Conservation (phyloP, 768 basidiomycete genomes). For the Amyloporia xantha region DNA sequence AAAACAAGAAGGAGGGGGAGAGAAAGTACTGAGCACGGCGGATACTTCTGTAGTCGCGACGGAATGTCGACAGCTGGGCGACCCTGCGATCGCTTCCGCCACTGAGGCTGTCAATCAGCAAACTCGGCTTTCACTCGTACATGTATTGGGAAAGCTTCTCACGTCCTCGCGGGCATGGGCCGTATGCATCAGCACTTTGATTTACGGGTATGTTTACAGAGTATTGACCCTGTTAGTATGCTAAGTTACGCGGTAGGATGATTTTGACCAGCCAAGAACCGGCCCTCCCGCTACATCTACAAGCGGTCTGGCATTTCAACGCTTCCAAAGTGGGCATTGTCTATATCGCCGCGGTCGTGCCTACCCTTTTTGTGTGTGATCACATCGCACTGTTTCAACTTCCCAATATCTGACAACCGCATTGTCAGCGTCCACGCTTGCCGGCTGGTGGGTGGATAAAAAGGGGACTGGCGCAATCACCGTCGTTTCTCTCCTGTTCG, state of each 20-base stretch:
- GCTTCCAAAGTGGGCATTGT: slow-evolving; percentile 51
- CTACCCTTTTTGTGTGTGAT: slow-evolving; percentile 58
- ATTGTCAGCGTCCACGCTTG: slow-evolving; percentile 44
- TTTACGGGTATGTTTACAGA: slow-evolving; percentile 32
- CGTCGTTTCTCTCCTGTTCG: slow-evolving; percentile 37
- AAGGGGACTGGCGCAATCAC: slow-evolving; percentile 52
- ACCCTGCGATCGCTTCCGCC: too few species aligned
- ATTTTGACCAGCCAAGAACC: slow-evolving; percentile 26
- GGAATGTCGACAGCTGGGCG: neutral
- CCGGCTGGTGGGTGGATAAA: slow-evolving; percentile 54
- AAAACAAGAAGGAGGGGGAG: too few species aligned
- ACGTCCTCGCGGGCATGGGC: slow-evolving; percentile 23
- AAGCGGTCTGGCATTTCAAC: slow-evolving; percentile 26
- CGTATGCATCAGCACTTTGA: slow-evolving; percentile 22
- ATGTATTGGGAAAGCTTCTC: slow-evolving; percentile 18
- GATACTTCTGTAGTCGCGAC: too few species aligned
- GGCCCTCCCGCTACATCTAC: slow-evolving; percentile 29
- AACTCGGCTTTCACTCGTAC: slow-evolving; percentile 11
- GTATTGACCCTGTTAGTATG: neutral
- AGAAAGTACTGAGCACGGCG: too few species aligned
- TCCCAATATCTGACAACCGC: neutral
- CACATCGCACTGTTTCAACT: neutral
- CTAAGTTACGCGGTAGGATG: too few species aligned
- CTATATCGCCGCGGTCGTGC: slow-evolving; percentile 57
- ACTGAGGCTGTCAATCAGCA: neutral